These are phyloP conservation scores for Eucalyptus lansdowneana DNA, from an alignment of 345 rosid species.

Conservation along the genomic window DNA sequence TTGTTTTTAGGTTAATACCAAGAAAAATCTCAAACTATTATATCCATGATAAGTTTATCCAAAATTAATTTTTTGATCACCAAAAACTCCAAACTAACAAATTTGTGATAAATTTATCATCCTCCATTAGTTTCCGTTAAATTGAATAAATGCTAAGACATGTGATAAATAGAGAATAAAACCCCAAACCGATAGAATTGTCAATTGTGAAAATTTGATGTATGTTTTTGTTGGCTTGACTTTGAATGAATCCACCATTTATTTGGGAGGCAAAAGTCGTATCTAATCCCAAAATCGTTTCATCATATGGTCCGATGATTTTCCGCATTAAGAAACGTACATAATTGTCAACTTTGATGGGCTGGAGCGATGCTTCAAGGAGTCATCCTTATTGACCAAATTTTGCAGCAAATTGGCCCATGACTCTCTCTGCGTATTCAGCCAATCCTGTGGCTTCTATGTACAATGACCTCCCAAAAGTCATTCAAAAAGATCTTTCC, in stretches of 20 bases:
- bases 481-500: too few relatives aligned
- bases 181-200: accelerated
- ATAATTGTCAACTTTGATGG: accelerated
- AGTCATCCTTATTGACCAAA: background rate
- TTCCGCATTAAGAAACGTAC: accelerated
- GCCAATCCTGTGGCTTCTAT: background rate
- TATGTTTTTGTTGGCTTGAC: background rate
- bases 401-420: background rate
- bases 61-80: too few relatives aligned
- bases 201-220: background rate
- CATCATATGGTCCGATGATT: background rate
- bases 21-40: accelerated
- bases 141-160: background rate
- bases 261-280: background rate
- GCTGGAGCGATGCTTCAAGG: background rate
- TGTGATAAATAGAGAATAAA: too few relatives aligned
- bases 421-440: background rate
- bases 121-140: too few relatives aligned
- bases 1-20: too few relatives aligned
- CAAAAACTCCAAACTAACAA: accelerated
- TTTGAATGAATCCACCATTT: background rate
- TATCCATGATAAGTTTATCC: accelerated
- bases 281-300: accelerated
- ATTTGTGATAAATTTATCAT: too few relatives aligned
- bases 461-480: background rate